Evolutionary conservation across 345 rosid genomes (phyloP).

Genomic region (Hypericum androsaemum): DNA sequence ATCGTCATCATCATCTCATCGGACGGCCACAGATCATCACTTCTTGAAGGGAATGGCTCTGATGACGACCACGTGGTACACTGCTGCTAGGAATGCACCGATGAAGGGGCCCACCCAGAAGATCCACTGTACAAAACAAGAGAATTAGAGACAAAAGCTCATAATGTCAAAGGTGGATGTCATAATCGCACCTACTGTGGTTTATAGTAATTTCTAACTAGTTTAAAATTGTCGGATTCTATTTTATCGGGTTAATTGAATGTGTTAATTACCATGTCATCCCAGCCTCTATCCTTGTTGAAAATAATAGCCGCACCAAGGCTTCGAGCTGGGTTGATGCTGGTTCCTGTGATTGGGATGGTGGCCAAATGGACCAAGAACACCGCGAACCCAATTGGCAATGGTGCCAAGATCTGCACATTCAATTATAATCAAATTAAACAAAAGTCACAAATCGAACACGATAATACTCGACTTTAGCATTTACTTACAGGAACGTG

Average conservation of each 20-base stretch:
- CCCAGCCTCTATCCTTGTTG: slow-evolving; percentile 10
- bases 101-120: slow-evolving; percentile 7
- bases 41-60: slow-evolving; percentile 6
- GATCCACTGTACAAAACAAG: neutral
- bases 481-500: slow-evolving; percentile 4
- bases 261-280: neutral
- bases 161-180: too few species aligned
- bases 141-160: too few species aligned
- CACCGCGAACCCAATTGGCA: slow-evolving; percentile 12
- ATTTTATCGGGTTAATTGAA: neutral
- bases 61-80: slow-evolving; percentile 4
- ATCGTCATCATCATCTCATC: neutral
- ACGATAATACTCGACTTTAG: neutral
- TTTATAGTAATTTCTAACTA: too few species aligned
- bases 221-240: too few species aligned
- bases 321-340: slow-evolving; percentile 11
- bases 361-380: slow-evolving; percentile 10
- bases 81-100: neutral
- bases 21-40: neutral
- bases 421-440: neutral
- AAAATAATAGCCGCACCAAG: slow-evolving; percentile 7
- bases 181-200: too few species aligned
- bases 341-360: slow-evolving; percentile 9
- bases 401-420: slow-evolving; percentile 5
- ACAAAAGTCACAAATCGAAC: too few species aligned